A percentile compares a stretch with the other conserved stretches of the same genome.
Conservation (phyloP, 768 basidiomycete species). For the Auriscalpium orientale region DNA sequence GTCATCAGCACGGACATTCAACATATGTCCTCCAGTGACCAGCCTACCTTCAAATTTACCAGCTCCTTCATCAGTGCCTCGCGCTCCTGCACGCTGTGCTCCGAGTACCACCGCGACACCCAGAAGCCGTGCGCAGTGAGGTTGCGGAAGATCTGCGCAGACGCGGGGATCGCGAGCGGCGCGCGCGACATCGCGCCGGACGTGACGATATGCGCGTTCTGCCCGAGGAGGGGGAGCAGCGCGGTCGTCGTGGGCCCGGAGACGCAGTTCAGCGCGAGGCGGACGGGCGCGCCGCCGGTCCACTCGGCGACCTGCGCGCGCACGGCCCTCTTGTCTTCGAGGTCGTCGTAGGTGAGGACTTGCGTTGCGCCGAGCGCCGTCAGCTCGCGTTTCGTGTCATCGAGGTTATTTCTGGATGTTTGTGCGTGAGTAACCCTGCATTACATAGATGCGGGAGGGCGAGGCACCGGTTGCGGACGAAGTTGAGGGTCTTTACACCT, state of each 20-base stretch:
- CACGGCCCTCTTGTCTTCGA: constrained; percentile 43
- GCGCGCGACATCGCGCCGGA: constrained; percentile 90
- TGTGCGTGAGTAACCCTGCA: background rate
- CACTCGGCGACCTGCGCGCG: constrained; percentile 50
- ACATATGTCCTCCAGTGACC: constrained; percentile 34
- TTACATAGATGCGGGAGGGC: background rate
- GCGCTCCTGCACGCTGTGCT: constrained; percentile 40
- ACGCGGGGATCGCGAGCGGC: constrained; percentile 69
- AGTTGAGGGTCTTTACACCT: constrained; percentile 72
- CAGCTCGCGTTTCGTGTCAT: constrained; percentile 42
- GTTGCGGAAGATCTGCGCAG: constrained; percentile 80
- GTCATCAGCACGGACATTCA: background rate
- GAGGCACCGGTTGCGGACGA: constrained; percentile 63
- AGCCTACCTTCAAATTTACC: constrained; percentile 42
- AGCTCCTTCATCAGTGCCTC: constrained; percentile 44
- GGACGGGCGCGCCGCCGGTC: constrained; percentile 42
- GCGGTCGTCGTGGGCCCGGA: constrained; percentile 59
- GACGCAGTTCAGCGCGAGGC: constrained; percentile 49
- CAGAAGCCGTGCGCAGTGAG: constrained; percentile 72
- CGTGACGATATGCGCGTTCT: constrained; percentile 68
- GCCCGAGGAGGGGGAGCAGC: constrained; percentile 63
- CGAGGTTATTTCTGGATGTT: constrained; percentile 42
- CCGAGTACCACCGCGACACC: constrained; percentile 65
- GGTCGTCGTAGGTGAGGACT: constrained; percentile 71
- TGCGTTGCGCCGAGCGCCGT: constrained; percentile 62